Percentiles rank a stretch among this genome's conserved stretches.
These are phyloP conservation scores for Phialophora verrucosa DNA, from an alignment of 2,329 filamentous ascomycete species.

Conservation along the genomic window DNA sequence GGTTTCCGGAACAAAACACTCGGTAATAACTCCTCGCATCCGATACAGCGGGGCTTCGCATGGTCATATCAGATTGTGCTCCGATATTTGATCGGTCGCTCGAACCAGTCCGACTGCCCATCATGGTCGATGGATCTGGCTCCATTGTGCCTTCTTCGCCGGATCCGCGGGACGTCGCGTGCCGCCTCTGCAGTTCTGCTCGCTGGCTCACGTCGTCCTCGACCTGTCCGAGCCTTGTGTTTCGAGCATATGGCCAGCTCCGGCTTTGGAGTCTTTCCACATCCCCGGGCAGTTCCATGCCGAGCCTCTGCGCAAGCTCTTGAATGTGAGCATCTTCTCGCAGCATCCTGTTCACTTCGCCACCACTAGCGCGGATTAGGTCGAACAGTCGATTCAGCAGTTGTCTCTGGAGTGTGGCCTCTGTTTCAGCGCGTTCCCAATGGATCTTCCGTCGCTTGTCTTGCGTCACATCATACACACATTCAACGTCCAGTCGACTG, in stretches of 20 bases:
- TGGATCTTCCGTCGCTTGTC: slow-evolving; percentile 26
- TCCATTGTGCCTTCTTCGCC: background rate
- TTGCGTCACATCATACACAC: slow-evolving; percentile 18
- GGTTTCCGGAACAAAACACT: slow-evolving; percentile 18
- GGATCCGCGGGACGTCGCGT: background rate
- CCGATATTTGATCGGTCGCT: slow-evolving; percentile 2
- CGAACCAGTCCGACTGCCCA: background rate
- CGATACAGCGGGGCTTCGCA: background rate
- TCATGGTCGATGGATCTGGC: background rate
- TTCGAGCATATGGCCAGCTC: slow-evolving; percentile 2
- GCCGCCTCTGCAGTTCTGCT: slow-evolving; percentile 13
- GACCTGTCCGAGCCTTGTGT: slow-evolving; percentile 3
- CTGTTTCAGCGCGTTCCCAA: slow-evolving; percentile 22
- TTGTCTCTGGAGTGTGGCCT: slow-evolving; percentile 20
- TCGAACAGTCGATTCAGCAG: slow-evolving; percentile 18
- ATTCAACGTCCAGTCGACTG: slow-evolving; percentile 18
- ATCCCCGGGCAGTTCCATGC: slow-evolving; percentile 6
- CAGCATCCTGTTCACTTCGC: slow-evolving; percentile 4
- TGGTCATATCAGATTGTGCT: background rate
- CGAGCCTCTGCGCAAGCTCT: slow-evolving; percentile 17
- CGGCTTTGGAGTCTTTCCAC: background rate
- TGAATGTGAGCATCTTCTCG: slow-evolving; percentile 6
- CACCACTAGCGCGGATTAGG: slow-evolving; percentile 8
- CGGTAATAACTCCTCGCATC: slow-evolving; percentile 21
- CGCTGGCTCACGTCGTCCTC: slow-evolving; percentile 15